phyloP scores from a whole-genome alignment of 2,329 filamentous ascomycete species.

The Scorias spongiosa region DNA sequence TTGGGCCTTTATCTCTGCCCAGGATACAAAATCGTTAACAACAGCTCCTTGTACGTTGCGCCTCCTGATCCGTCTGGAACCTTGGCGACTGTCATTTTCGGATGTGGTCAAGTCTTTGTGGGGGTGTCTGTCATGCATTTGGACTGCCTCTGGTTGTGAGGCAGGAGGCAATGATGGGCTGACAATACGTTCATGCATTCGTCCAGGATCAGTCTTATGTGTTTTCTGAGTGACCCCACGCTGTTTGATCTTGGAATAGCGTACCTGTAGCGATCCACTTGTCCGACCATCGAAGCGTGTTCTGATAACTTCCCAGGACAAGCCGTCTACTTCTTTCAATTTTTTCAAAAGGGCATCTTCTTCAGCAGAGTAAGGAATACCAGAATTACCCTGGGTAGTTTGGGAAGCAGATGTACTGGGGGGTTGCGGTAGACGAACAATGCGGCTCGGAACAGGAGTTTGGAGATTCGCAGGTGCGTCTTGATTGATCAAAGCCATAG shows the following conservation, averaged over 20 bases:
- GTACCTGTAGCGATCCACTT: constrained; percentile 12
- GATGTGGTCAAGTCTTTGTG: too few relatives aligned
- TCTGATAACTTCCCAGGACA: constrained; percentile 23
- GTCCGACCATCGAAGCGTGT: constrained; percentile 20
- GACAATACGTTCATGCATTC: too few relatives aligned
- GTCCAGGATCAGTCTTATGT: too few relatives aligned
- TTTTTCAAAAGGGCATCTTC: constrained; percentile 23
- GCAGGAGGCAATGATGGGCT: too few relatives aligned
- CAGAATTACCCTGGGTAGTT: neutral
- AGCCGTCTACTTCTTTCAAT: constrained; percentile 25
- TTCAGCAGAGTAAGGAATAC: constrained; percentile 10
- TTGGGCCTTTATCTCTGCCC: neutral
- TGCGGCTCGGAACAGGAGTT: neutral
- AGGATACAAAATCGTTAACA: too few relatives aligned
- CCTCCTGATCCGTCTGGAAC: too few relatives aligned
- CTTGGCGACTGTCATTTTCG: too few relatives aligned
- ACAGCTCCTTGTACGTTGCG: too few relatives aligned
- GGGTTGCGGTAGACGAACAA: neutral
- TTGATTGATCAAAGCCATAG: neutral
- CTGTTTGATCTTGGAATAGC: constrained; percentile 8
- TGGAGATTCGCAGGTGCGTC: neutral
- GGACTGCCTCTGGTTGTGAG: too few relatives aligned
- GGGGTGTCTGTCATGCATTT: too few relatives aligned
- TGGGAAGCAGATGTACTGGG: too few relatives aligned
- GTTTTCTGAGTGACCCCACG: neutral